Evolutionary conservation across 106 monocot genomes (phyloP), one percentile per base, ranked within the genome.

Genomic region (Phalaenopsis equestris): DNA sequence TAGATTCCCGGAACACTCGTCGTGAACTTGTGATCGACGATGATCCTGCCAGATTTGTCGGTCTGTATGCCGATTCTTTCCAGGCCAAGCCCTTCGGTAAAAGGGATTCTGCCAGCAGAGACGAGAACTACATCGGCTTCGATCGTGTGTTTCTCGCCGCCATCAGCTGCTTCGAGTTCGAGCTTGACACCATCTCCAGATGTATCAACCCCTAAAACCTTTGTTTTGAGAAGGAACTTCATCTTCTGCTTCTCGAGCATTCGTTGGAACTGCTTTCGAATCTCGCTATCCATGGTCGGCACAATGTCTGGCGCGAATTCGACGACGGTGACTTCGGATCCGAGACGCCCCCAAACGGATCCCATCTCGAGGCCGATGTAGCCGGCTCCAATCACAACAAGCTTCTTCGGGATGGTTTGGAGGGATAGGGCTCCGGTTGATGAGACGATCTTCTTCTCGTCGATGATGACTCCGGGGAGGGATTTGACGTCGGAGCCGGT

Each of bases 331-430:
- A 96, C 93, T 83, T 96, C 87, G 30, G 96, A 93, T 39, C 96
- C 96, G 65, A 96, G 91, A 6, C 96, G 84, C 3, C 87, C 91
- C 96, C 96, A 96, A 3, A 96, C 96, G 0, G 96, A 96, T 1
- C 96, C 96, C 96, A 96, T 96, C 76, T 96, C 96, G 24, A 96
- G 78, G 1, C 96, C 96, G 18, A 96, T 96, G 79, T 96, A 96
- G 16, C 96, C 96, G 6, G 96, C 96, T 23, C 96, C 96, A 65
- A 96, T 96, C 10, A 96, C 96, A 68, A 93, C 88, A 12, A 96
- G 84, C 72, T 87, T 93, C 83, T 89, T 91, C 12, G 96, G 96
- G 30, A 96, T 81, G 57, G 87, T 88, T 8, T 82, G 64, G 52
- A 96, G 76, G 72, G 83, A 72, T 12, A 96, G 78, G 30, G 96